phyloP scores from a whole-genome alignment of 1,139 yeast genomes.

The Taiozyma sp. region DNA sequence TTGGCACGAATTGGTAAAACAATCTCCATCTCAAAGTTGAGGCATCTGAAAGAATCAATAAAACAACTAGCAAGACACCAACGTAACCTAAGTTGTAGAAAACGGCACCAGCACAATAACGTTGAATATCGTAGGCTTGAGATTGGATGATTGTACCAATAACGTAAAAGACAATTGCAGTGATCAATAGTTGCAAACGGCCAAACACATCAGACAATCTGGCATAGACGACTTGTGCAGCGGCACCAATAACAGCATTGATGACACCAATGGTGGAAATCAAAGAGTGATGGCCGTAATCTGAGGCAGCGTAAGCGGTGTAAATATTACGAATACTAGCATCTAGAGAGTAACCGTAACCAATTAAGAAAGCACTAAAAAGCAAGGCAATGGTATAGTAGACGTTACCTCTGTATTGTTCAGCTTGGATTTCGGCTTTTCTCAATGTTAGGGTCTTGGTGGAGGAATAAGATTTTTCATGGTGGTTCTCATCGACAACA shows the following conservation, averaged over 20 bases:
- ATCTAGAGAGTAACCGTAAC: slow-evolving; percentile 67
- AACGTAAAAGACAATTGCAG: slow-evolving; percentile 53
- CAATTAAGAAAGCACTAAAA: slow-evolving; percentile 48
- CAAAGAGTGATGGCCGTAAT: slow-evolving; percentile 54
- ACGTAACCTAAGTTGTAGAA: slow-evolving; percentile 67
- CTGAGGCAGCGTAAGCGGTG: slow-evolving; percentile 50
- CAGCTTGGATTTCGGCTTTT: slow-evolving; percentile 37
- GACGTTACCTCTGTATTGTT: slow-evolving; percentile 27
- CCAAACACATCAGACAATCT: slow-evolving; percentile 69
- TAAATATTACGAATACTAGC: slow-evolving; percentile 44
- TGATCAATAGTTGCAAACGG: slow-evolving; percentile 48
- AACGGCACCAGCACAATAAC: slow-evolving; percentile 71
- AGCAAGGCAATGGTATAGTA: slow-evolving; percentile 27
- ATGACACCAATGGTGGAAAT: slow-evolving; percentile 61
- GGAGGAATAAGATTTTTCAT: slow-evolving; percentile 9
- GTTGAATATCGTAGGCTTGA: slow-evolving; percentile 56
- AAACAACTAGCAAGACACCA: slow-evolving; percentile 52
- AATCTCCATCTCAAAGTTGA: slow-evolving; percentile 70
- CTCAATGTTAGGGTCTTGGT: slow-evolving; percentile 32
- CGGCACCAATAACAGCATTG: slow-evolving; percentile 62
- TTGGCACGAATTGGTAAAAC: slow-evolving; percentile 54
- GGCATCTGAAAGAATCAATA: slow-evolving; percentile 57
- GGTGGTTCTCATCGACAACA: background rate
- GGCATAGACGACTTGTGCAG: slow-evolving; percentile 66
- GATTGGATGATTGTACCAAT: slow-evolving; percentile 70